These are phyloP conservation scores for Gossypium gossypioides DNA, from an alignment of 441 rosid genomes.

Conservation along the genomic window DNA sequence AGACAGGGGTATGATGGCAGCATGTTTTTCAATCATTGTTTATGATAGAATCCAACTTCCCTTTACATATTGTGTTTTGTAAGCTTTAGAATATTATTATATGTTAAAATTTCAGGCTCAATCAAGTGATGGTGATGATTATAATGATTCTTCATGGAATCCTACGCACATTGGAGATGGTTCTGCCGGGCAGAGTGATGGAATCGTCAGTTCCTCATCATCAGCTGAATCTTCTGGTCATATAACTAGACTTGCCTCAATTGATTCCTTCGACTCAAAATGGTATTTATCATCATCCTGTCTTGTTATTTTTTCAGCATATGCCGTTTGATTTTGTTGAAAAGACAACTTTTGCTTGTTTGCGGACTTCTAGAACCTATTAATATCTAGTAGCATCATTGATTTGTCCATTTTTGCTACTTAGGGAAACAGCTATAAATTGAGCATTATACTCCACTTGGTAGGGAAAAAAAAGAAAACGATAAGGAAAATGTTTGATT, in stretches of 20 bases:
- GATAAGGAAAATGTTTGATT: not conserved
- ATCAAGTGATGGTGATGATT: slow-evolving; percentile 51
- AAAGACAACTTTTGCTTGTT: not conserved
- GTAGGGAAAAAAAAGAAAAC: not conserved
- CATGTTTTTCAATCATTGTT: not conserved
- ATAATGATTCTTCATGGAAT: slow-evolving; percentile 61
- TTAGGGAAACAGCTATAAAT: not conserved
- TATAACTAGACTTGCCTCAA: slow-evolving; percentile 85
- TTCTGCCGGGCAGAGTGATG: slow-evolving; percentile 44
- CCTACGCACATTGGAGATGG: slow-evolving; percentile 64
- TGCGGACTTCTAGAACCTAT: not conserved
- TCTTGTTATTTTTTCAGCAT: slow-evolving; percentile 5
- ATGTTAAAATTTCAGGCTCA: slow-evolving; percentile 35
- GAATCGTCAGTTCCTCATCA: slow-evolving; percentile 34
- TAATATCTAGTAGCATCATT: not conserved
- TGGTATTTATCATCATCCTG: slow-evolving; percentile 43
- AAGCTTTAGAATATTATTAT: slow-evolving; percentile 4
- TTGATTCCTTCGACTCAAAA: slow-evolving; percentile 93
- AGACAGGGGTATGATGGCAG: slow-evolving; percentile 39
- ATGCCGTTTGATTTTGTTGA: slow-evolving; percentile 2
- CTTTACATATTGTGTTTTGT: not conserved
- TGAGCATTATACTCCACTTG: not conserved
- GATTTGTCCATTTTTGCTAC: not conserved
- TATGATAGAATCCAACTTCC: not conserved
- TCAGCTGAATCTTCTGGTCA: slow-evolving; percentile 47